These are phyloP conservation scores for Colletotrichum melonis DNA, from an alignment of 2,329 filamentous ascomycete genomes.

Conservation along the genomic window DNA sequence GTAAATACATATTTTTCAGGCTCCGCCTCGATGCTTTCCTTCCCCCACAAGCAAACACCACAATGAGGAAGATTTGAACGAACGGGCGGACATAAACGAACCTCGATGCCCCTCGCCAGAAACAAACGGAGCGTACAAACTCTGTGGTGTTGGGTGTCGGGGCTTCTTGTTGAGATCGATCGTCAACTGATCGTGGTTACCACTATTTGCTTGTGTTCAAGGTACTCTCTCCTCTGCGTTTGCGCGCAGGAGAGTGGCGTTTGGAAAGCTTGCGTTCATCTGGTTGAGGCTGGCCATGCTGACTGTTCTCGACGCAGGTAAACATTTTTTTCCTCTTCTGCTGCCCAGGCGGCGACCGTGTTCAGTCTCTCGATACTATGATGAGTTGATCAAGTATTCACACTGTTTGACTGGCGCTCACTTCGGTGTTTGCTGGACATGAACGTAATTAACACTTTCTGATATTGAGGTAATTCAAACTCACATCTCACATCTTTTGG, in stretches of 20 bases:
- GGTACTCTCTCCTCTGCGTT: background rate
- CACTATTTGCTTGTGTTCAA: background rate
- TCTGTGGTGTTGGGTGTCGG: slow-evolving; percentile 63
- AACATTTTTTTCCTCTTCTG: slow-evolving; percentile 6
- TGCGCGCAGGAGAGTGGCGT: background rate
- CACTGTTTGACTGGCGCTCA: slow-evolving; percentile 66
- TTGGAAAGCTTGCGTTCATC: slow-evolving; percentile 5
- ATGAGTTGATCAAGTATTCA: slow-evolving; percentile 67
- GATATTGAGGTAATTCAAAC: slow-evolving; percentile 56
- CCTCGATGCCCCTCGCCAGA: slow-evolving; percentile 57
- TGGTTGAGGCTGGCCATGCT: slow-evolving; percentile 4
- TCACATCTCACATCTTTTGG: background rate
- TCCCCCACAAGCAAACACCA: slow-evolving; percentile 30
- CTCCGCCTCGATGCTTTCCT: slow-evolving; percentile 33
- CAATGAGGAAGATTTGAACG: slow-evolving; percentile 75
- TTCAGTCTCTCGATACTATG: slow-evolving; percentile 46
- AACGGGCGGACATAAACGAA: slow-evolving; percentile 77
- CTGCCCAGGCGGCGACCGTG: slow-evolving; percentile 14
- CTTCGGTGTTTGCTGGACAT: slow-evolving; percentile 56
- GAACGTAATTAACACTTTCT: slow-evolving; percentile 66
- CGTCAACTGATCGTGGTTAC: slow-evolving; percentile 70
- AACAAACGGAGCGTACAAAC: slow-evolving; percentile 72
- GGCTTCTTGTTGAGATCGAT: slow-evolving; percentile 72
- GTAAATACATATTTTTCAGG: slow-evolving; percentile 46
- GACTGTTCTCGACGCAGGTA: slow-evolving; percentile 42